A percentile compares a stretch with the other conserved stretches of the same genome.
phyloP scores from a whole-genome alignment of 192 early-diverging fungal species.

The Dispira simplex region DNA sequence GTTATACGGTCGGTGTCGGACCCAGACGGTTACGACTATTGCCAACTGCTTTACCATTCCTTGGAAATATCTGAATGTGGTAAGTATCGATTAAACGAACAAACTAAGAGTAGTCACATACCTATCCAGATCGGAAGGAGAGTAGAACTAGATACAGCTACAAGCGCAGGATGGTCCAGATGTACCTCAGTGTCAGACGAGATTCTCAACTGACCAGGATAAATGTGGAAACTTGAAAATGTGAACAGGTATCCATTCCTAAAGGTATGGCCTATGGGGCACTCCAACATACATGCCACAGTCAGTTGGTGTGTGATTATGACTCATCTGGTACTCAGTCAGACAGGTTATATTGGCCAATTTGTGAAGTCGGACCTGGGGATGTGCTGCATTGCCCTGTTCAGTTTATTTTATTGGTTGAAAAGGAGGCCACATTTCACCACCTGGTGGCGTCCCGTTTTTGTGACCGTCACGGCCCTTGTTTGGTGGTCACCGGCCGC shows the following conservation, averaged over 20 bases:
- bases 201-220: background rate
- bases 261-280: background rate
- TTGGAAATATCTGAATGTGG: background rate
- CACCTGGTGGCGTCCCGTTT: background rate
- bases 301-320: background rate
- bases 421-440: background rate
- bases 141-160: background rate
- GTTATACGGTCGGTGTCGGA: background rate
- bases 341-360: background rate
- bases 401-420: background rate
- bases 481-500: background rate
- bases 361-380: background rate
- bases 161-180: background rate
- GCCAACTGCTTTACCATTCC: background rate
- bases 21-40: background rate
- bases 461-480: no score
- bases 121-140: background rate
- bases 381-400: background rate
- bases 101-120: background rate
- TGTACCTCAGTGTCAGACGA: background rate
- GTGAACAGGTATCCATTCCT: background rate
- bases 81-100: background rate
- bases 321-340: background rate
- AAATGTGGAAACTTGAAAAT: background rate
- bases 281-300: background rate